Base-by-base conservation (phyloP, 805 yeast genomes). In the Ogataea parapolymorpha region DNA sequence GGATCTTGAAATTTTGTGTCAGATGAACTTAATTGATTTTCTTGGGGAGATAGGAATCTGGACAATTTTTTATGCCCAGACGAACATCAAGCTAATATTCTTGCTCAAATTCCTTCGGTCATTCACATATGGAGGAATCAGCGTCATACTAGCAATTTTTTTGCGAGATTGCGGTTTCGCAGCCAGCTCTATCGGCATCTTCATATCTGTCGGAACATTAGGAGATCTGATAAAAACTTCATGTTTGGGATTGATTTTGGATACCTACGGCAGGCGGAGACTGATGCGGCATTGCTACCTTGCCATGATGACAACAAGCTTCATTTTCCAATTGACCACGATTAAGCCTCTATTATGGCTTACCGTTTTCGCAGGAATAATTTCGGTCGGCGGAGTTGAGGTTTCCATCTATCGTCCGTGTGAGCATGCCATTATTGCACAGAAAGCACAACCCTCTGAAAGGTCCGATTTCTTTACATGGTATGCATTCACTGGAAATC, bases 331-430 rank as follows among this genome's bases (percentile, higher is more conserved):
- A 3, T 37, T 61, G 14, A 43, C 62, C 6, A 58, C 62, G 12
- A 65, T 65, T 46, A 64, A 56, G 37, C 53, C 51, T 27, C 13
- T 69, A 1, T 53, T 77, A 35, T 58, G 68, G 28, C 35, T 59
- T 0, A 63, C 70, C 1, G 67, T 76, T 2, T 56, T 72, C 12
- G 31, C 72, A 9, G 82, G 83, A 2, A 71, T 75, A n/a, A 62
- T 77, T 17, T 74, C 80, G 2, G 79, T 80, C 2, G 63, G 72
- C n/a, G 82, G 82, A 4, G 72, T 72, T 5, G 83, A 77, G 44
- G 77, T 74, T 17, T 81, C 82, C 0, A 79, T 82, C 1, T 77
- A 76, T 56, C 61, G 80, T 44, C 70, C 79, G 7, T 61, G 77
- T n/a, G 83, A 77, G 49, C 80, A 76, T 46, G 64, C 75, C 23